These are phyloP conservation scores for Solanum pimpinellifolium DNA, from an alignment of 257 asterid genomes.

Conservation along the genomic window DNA sequence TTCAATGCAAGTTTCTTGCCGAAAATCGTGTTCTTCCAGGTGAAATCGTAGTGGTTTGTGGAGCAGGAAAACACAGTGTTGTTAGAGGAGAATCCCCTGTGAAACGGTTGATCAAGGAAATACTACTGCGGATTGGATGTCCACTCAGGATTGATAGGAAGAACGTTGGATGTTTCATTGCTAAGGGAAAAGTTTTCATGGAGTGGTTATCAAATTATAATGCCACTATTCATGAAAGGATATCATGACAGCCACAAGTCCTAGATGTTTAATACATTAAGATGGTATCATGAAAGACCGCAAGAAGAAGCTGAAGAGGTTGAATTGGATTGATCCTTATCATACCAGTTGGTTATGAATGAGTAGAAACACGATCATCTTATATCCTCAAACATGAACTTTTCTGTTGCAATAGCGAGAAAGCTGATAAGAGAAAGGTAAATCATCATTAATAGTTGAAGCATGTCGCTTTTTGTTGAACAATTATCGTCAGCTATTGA, in stretches of 20 bases:
- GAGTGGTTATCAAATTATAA: slow-evolving; percentile 39
- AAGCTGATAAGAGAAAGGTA: neutral
- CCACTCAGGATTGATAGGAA: slow-evolving; percentile 74
- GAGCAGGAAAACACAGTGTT: slow-evolving; percentile 68
- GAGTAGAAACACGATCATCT: neutral
- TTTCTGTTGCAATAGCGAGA: neutral
- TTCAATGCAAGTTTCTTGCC: slow-evolving; percentile 19
- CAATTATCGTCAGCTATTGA: neutral
- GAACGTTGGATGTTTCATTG: slow-evolving; percentile 64
- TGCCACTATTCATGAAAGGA: neutral
- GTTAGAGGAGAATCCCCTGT: slow-evolving; percentile 72
- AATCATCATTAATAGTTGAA: neutral
- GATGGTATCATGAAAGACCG: neutral
- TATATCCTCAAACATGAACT: neutral
- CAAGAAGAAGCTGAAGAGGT: neutral
- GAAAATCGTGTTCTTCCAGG: slow-evolving; percentile 24
- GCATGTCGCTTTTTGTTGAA: neutral
- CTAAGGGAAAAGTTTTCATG: slow-evolving; percentile 54
- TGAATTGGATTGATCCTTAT: neutral
- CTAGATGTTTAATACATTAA: neutral
- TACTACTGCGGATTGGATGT: slow-evolving; percentile 36
- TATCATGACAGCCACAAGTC: neutral
- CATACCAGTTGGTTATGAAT: neutral
- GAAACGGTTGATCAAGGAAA: slow-evolving; percentile 46
- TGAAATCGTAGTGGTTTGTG: slow-evolving; percentile 58